A percentile compares a stretch with the other conserved stretches of the same genome.
These are phyloP conservation scores for Pyrenula massariospora DNA, from an alignment of 495 filamentous ascomycete genomes.

Conservation along the genomic window DNA sequence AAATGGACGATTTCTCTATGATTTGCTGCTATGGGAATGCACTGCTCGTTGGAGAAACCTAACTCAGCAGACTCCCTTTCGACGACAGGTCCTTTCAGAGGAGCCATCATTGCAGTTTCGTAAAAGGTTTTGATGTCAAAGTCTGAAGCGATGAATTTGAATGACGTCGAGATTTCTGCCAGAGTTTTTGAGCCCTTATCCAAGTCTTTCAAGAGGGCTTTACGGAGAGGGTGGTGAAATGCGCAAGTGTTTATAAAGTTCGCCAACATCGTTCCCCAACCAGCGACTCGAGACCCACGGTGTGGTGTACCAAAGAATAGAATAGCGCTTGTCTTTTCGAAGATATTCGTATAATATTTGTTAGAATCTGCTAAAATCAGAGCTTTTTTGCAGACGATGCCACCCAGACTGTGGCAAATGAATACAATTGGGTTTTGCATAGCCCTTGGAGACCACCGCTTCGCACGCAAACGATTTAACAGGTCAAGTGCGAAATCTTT, in stretches of 20 bases:
- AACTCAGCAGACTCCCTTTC: not conserved
- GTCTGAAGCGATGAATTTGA: not conserved
- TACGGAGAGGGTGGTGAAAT: not conserved
- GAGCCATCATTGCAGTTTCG: not conserved
- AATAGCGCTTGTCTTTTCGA: constrained; percentile 54
- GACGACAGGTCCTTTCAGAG: not conserved
- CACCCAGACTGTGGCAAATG: constrained; percentile 74
- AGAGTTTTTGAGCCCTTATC: not conserved
- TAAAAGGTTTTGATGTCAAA: not conserved
- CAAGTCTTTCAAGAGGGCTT: not conserved
- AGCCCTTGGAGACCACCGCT: not conserved
- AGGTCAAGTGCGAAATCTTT: not conserved
- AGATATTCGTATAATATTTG: constrained; percentile 52
- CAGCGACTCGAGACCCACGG: constrained; percentile 62
- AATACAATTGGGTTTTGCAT: constrained; percentile 60
- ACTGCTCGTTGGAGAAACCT: not conserved
- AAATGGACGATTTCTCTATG: not conserved
- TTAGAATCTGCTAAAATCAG: constrained; percentile 52
- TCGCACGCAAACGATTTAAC: not conserved
- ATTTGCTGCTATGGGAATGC: not conserved
- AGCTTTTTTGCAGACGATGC: constrained; percentile 67
- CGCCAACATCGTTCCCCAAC: constrained; percentile 65
- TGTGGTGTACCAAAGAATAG: constrained; percentile 83
- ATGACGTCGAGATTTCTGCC: not conserved
- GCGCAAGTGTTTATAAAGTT: constrained; percentile 30